Base-by-base conservation (phyloP, 768 basidiomycete species). In the Boletus rubroflammeus region DNA sequence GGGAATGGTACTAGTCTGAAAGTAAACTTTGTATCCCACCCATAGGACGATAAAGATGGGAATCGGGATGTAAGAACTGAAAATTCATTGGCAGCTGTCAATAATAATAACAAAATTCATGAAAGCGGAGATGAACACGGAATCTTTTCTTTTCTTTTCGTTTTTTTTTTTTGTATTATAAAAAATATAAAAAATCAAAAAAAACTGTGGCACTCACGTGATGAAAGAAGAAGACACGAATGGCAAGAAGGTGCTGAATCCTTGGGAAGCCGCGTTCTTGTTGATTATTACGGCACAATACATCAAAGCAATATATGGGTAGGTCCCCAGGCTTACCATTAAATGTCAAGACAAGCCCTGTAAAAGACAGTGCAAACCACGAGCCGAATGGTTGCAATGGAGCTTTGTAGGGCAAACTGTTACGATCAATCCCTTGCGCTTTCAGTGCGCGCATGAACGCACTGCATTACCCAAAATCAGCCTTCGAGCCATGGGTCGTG, bases 301-400 rank as follows among this genome's bases (percentile, higher is more conserved):
- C 39, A 54, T 51, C 21, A 38, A 59, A 54, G 47, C 43, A 19
- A 48, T 63, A 49, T 51, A 23, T 15, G 43, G 36, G 26, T 39
- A 34, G 47, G 26, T n/a, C 35, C 13, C 47, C 38, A 25, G 26
- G 38, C 59, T 42, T 55, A 63, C 79, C 81, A 66, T 86, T 84
- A 73, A 85, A 84, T 6, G 82, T 51, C 3, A 77, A 78, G 57
- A 85, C 80, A 48, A 83, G 73, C 10, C 59, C 73, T 1, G 81
- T 83, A 29, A 77, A 70, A 40, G 74, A 69, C 13, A 84, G 66
- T 25, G 83, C 85, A 62, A 82, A 78, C 79, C 78, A 83, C 40
- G 79, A 79, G 23, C 82, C 80, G 69, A 76, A 84, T 25, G 82
- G 81, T 62, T 81, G 81, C 64, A 83, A 81, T n/a, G 84, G 83